These are phyloP conservation scores for Solanum lycopersicoides DNA, from an alignment of 257 asterid species.

Conservation along the genomic window DNA sequence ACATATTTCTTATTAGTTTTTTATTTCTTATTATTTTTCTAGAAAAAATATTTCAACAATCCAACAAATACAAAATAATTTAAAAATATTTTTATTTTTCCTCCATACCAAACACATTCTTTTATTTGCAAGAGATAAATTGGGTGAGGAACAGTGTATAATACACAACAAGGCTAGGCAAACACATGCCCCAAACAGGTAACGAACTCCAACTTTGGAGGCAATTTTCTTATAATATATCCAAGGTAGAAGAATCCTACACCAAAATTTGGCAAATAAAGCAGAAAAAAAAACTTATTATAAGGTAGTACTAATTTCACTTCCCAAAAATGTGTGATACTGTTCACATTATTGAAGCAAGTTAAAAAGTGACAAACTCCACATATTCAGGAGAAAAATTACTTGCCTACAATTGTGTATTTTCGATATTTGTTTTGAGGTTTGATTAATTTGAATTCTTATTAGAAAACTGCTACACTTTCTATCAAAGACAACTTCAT, in stretches of 20 bases:
- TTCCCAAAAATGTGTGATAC: background rate
- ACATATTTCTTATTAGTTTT: background rate
- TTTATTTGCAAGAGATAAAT: background rate
- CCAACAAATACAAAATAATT: too few relatives aligned
- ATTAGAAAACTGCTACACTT: background rate
- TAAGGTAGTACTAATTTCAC: background rate
- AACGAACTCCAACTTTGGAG: too few relatives aligned
- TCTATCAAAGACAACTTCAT: background rate
- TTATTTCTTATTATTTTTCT: background rate
- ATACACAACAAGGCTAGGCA: background rate
- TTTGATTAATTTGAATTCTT: background rate
- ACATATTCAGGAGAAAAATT: background rate
- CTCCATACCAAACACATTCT: too few relatives aligned
- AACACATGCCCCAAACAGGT: background rate
- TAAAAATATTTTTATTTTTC: too few relatives aligned
- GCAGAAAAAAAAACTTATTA: background rate
- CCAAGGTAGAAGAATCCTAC: too few relatives aligned
- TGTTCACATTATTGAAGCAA: background rate
- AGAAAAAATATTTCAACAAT: background rate
- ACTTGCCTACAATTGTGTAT: too few relatives aligned
- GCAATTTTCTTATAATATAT: too few relatives aligned
- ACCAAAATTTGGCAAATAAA: background rate
- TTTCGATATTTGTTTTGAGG: too few relatives aligned
- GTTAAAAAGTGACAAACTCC: background rate
- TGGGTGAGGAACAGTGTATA: background rate